A percentile compares a stretch with the other conserved stretches of the same genome.
Evolutionary conservation across 139 green algal genomes (phyloP).

Genomic region (Tetraselmis striata): DNA sequence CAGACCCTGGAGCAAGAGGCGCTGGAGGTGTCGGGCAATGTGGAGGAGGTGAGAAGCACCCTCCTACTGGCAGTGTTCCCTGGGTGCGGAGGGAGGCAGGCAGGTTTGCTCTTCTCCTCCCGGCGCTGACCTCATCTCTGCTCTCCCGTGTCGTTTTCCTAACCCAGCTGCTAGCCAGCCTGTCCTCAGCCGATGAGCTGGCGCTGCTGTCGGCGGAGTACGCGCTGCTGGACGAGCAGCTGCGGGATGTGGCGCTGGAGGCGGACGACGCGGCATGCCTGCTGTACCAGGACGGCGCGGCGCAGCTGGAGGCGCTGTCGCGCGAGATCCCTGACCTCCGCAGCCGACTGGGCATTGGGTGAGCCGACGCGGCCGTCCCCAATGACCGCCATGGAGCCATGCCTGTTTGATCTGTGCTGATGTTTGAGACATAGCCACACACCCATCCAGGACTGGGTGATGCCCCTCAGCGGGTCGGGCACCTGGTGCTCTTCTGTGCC

Average conservation of each 20-base stretch:
- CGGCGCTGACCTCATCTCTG: no score
- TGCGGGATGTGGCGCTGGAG: conserved; percentile 43
- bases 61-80: neutral
- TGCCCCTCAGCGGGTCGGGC: no score
- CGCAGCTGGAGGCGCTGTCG: conserved; percentile 65
- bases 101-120: conserved; percentile 19
- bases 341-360: conserved; percentile 63
- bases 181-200: conserved; percentile 65
- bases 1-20: conserved; percentile 79
- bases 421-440: no score
- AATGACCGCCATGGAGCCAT: no score
- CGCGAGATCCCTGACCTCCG: conserved; percentile 85
- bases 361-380: no score
- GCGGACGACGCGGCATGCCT: neutral
- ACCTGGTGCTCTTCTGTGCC: no score
- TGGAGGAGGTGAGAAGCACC: neutral
- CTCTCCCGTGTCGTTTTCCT: no score
- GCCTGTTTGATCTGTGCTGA: no score
- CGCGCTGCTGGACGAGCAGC: conserved; percentile 66
- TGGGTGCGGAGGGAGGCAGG: conserved; percentile 12
- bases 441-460: no score
- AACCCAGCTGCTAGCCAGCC: conserved; percentile 4
- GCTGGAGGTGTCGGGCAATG: conserved; percentile 38
- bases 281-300: conserved; percentile 51
- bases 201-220: conserved; percentile 88